Evolutionary conservation across 2,329 filamentous ascomycete species (phyloP), one percentile per base, ranked within the genome.

Genomic region (Fusarium cyanostomum): DNA sequence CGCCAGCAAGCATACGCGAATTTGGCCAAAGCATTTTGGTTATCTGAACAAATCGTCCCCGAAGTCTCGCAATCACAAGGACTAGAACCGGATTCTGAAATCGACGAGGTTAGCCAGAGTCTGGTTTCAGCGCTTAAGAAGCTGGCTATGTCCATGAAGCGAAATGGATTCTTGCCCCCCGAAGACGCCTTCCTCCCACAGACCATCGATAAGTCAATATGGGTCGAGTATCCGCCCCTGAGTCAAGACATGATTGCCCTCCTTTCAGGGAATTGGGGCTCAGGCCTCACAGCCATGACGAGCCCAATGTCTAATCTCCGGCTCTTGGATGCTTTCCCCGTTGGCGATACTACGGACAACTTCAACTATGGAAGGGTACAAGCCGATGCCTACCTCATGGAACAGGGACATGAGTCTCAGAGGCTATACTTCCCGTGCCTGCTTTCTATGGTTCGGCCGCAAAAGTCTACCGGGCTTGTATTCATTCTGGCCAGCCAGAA

Each of bases 21-120:
- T 74, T 80, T 97, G 46, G 89, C 92, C 21, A 97, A 97, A 74
- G 84, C 89, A 1, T 90, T 92, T 74, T 97, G 94, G 93, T 86
- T 97, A n/a, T 82, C 78, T 21, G 82, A 86, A 46, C 78, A 84
- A 46, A 77, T 82, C 1, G 75, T 87, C 7, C 81, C 83, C 2
- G 82, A 86, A 54, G 74, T 85, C 5, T 72, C 79, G 8, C 76
- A 77, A 27, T 75, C 76, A 18, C 82, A 79, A 41, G 79, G 75
- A 8, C 75, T 77, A 38, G 71, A 76, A 0, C 72, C 76, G 3
- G 79, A 81, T 43, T 70, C 74, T n/a, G 82, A 86, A 58, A 73
- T 84, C 10, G 79, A 83, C 15, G 81, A 82, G 13, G 80, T 84
- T 15, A 80, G 87, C 53, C 81, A 88, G 53, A 79, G 78, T 3